Conservation (phyloP, 164 flowering plant species). For the Cinnamomum micranthum region DNA sequence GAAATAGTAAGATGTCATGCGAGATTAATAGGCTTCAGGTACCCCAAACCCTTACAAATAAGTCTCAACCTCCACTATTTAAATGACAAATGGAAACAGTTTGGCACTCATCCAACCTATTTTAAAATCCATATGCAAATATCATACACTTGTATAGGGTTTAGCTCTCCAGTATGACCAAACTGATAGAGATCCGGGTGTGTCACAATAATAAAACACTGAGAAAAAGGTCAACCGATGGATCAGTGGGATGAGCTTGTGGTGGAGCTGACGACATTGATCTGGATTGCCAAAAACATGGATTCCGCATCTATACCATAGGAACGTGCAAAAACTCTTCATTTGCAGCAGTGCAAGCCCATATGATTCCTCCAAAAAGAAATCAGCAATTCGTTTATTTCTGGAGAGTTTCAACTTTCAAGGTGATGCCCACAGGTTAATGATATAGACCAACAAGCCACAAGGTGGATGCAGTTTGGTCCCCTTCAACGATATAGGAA, state of each 20-base stretch:
- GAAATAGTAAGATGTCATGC: not conserved
- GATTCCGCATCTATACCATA: not conserved
- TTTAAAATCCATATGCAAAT: not conserved
- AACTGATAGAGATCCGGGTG: not conserved
- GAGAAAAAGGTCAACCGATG: not conserved
- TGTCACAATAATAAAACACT: not conserved
- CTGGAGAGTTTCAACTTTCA: not conserved
- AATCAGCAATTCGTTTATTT: not conserved
- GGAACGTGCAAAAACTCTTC: not conserved
- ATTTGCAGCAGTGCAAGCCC: not conserved
- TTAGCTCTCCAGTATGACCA: not conserved
- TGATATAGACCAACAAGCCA: not conserved
- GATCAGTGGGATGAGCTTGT: not conserved
- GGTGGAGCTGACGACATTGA: not conserved
- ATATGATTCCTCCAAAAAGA: not conserved
- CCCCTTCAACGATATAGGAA: not conserved
- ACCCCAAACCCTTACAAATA: not conserved
- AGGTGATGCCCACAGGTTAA: not conserved
- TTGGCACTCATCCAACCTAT: not conserved
- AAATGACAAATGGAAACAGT: not conserved
- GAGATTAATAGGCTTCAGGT: not conserved
- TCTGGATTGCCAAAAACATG: not conserved
- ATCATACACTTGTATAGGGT: not conserved
- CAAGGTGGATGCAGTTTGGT: not conserved
- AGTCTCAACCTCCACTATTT: not conserved